Base-by-base conservation (phyloP, 371 early-diverging fungal genomes). In the Massospora cicadina region DNA sequence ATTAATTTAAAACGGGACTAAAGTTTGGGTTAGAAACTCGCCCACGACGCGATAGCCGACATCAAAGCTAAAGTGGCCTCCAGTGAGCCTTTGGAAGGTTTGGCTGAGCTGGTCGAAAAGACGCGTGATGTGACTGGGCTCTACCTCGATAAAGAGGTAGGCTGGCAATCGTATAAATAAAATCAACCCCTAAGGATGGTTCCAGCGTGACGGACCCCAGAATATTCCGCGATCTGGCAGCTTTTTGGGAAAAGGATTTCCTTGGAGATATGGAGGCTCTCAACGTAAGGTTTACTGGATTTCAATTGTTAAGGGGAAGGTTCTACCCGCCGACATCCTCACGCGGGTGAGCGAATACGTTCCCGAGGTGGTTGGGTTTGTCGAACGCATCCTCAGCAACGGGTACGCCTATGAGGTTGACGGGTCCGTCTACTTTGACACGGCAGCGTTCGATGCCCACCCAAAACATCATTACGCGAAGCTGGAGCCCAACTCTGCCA, bases 351-450 rank as follows among this genome's bases (percentile, higher is more conserved):
- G 91, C 66, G 98, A 99, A 76, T 99, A 94, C 72, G 85, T 99
- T 13, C 93, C 93, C 23, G 93, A 99, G 73, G 96, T 98, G 71
- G 80, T 92, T 29, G 70, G 69, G 0, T 99, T 87, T 79, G 87
- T 98, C 31, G 80, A 97, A 71, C 79, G 85, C 69, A 92, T 99
- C 68, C 88, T 95, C 64, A 77, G 78, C 58, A 95, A 98, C 67
- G 98, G 98, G 17, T 96, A 87, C 68, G 99, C 90, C 0, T 96
- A 96, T 73, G 96, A 85, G 69, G 79, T 84, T 1, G 84, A 91
- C 33, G 98, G 99, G 27, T 95, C 95, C n/a, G 95, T 99, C 23
- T 99, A 98, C 79, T 99, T 99, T 79, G 91, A 98, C 75, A 87
- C 95, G 1, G 74, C 74, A 1, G 81, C 81, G n/a, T 99, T 96